Conservation (phyloP, 352 stramenopile species). For the Phytophthora tentaculata region DNA sequence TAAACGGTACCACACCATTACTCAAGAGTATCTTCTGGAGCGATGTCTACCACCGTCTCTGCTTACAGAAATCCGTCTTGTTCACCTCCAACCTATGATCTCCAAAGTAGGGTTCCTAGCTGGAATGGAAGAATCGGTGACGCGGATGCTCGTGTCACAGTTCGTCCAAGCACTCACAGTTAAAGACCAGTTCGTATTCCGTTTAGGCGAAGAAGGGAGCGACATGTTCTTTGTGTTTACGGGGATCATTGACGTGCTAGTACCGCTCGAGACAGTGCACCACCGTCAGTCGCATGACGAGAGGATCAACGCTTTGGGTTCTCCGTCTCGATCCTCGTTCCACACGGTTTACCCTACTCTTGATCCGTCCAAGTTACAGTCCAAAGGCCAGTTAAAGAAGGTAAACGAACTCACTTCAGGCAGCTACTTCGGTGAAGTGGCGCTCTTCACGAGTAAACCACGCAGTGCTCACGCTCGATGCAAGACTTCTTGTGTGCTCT, state of each 20-base stretch:
- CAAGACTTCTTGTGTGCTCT: conserved; percentile 66
- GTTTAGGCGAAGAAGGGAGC: conserved; percentile 49
- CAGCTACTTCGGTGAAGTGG: conserved; percentile 66
- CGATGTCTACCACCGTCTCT: conserved; percentile 57
- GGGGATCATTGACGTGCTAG: conserved; percentile 56
- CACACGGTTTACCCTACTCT: conserved; percentile 25
- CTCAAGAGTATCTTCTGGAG: conserved; percentile 59
- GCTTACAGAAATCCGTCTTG: conserved; percentile 59
- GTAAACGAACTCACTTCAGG: conserved; percentile 61
- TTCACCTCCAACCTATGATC: conserved; percentile 68
- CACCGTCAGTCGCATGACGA: conserved; percentile 43
- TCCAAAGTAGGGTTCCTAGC: conserved; percentile 60
- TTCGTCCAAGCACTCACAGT: conserved; percentile 57
- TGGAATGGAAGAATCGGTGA: conserved; percentile 56
- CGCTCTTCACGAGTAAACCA: conserved; percentile 56
- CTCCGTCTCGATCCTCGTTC: conserved; percentile 23
- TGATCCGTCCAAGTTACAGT: conserved; percentile 34
- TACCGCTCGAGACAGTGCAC: conserved; percentile 38
- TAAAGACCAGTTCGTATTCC: conserved; percentile 55
- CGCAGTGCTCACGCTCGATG: conserved; percentile 53
- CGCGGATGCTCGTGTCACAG: conserved; percentile 59
- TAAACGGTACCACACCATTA: conserved; percentile 64
- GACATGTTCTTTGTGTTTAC: conserved; percentile 76
- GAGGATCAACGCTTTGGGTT: conserved; percentile 16
- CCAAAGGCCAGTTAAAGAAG: conserved; percentile 48